These are phyloP conservation scores for Aspergillus egyptiacus DNA, from an alignment of 495 filamentous ascomycete genomes.

Conservation along the genomic window DNA sequence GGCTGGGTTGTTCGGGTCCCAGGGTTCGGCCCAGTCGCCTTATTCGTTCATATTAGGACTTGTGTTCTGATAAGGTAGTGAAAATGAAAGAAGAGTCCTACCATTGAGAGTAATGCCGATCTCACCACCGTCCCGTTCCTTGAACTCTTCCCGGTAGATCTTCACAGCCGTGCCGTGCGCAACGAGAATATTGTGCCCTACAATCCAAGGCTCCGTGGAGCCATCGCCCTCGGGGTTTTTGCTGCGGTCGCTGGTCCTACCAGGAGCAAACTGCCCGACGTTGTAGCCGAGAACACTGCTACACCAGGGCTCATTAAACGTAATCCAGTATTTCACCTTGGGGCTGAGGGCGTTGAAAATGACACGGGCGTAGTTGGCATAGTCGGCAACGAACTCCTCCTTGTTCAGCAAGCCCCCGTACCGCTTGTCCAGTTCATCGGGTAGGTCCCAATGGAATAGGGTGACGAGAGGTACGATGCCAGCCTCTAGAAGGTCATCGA, in stretches of 20 bases:
- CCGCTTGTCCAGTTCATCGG: conserved; percentile 45
- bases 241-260: conserved; percentile 43
- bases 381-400: conserved; percentile 47
- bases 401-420: conserved; percentile 49
- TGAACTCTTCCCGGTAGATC: conserved; percentile 49
- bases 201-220: conserved; percentile 47
- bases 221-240: conserved; percentile 46
- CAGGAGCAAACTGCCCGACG: conserved; percentile 46
- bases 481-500: conserved; percentile 44
- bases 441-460: conserved; percentile 51
- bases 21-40: conserved; percentile 60
- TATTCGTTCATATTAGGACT: not conserved
- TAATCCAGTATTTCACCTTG: conserved; percentile 52
- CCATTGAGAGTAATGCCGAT: conserved; percentile 53
- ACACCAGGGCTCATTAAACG: conserved; percentile 53
- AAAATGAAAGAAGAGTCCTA: conserved; percentile 18
- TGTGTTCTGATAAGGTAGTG: not conserved
- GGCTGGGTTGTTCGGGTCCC: conserved; percentile 43
- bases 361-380: conserved; percentile 44
- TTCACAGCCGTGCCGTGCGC: conserved; percentile 47
- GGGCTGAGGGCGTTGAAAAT: conserved; percentile 40
- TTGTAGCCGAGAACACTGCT: conserved; percentile 48
- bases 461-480: conserved; percentile 49
- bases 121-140: conserved; percentile 39
- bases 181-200: conserved; percentile 43